Conservation (phyloP, 164 flowering plant genomes). For the Paratinospora sagittata region DNA sequence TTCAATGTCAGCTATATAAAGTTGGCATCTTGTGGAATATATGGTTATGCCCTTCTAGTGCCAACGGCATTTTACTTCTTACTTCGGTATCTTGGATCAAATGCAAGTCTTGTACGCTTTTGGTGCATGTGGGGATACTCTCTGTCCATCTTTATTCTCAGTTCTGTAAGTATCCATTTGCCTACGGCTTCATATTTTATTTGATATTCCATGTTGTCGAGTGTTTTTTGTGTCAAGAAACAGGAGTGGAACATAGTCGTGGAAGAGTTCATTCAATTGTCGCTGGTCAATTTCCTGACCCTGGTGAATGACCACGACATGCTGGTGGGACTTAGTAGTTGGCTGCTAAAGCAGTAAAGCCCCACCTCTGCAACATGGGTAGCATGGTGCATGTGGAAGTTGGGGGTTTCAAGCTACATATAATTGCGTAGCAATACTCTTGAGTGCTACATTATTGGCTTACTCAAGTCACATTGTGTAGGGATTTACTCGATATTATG, state of each 20-base stretch:
- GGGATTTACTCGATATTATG: slow-evolving; percentile 6
- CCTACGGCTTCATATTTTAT: background rate
- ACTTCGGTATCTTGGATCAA: slow-evolving; percentile 80
- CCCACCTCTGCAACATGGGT: background rate
- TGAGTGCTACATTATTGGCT: no score
- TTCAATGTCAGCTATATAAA: slow-evolving; percentile 80
- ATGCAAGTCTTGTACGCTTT: slow-evolving; percentile 58
- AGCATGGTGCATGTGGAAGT: background rate
- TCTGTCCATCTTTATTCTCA: slow-evolving; percentile 60
- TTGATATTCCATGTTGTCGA: background rate
- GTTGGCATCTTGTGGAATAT: slow-evolving; percentile 56
- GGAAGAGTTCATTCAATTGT: background rate
- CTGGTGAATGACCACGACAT: background rate
- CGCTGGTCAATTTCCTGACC: background rate
- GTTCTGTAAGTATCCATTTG: slow-evolving; percentile 55
- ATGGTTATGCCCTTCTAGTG: slow-evolving; percentile 70
- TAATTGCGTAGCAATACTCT: background rate
- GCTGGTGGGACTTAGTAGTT: background rate
- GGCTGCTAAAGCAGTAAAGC: background rate
- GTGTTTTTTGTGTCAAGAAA: background rate
- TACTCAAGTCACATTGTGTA: background rate
- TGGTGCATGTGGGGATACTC: slow-evolving; percentile 99
- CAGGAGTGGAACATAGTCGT: background rate
- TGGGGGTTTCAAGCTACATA: background rate
- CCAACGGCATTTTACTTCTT: slow-evolving; percentile 86